Evolutionary conservation across 176 grass and related monocot genomes (phyloP), one percentile per base, ranked within the genome.

Genomic region (Raddia distichophylla): DNA sequence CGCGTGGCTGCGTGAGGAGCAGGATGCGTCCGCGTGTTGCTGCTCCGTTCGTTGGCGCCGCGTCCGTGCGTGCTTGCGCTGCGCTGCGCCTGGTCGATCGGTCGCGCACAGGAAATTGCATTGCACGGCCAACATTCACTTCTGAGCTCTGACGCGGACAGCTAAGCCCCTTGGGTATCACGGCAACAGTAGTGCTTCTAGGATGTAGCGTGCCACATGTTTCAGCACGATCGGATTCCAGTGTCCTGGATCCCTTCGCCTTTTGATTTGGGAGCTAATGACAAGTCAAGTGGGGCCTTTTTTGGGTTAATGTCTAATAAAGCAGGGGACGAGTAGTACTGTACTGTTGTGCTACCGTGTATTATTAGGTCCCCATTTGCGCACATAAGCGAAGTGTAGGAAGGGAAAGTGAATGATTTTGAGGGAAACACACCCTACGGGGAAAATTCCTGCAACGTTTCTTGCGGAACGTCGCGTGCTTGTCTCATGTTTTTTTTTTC

Each of bases 51-150:
- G 22, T 18, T 18, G 60, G 76, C 3, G 47, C 33, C 15, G 75
- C 75, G 44, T 49, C 58, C 20, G 13, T 77, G 71, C 33, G 44
- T 49, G 75, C 20, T 13, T 77, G 71, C 33, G 8, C 37, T 40
- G 37, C 37, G 37, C 37, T 44, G 60, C 45, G 19, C 75, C 22
- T 22, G 5, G 15, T 6, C 10, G 8, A 20, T 6, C 32, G 5
- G 15, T 6, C 10, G 8, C 45, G 10, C 32, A 40, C 46, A 54
- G 15, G 32, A 67, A 14, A 27, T 27, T 27, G 27, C 27, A 27
- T 33, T 62, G 11, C 17, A 59, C 57, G 57, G n/a, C 37, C 3
- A 40, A 40, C 37, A 40, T 40, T 13, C 67, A 18, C 40, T 57
- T 47, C 42, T 44, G 8, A 19, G 3, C 45, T 47, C 42, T 44